A percentile compares a stretch with the other conserved stretches of the same genome.
phyloP scores from a whole-genome alignment of 164 flowering plant genomes.

The Nymphaea colorata region DNA sequence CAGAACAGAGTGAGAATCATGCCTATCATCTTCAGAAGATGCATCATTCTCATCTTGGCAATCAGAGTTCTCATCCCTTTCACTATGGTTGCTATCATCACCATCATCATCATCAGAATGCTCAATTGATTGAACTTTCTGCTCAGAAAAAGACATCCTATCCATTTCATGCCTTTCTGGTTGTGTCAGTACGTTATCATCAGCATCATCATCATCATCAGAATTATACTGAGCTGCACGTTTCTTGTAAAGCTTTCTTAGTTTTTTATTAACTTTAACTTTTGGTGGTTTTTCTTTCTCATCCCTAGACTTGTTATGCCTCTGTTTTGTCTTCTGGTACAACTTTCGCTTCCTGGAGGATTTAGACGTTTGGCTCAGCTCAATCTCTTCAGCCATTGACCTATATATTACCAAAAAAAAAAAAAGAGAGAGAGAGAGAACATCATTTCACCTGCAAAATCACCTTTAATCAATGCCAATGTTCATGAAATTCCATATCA shows the following conservation, averaged over 20 bases:
- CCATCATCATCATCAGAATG: constrained; percentile 23
- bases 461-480: no score
- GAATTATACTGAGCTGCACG: constrained; percentile 73
- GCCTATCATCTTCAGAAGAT: constrained; percentile 42
- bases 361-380: background rate
- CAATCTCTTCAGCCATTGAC: background rate
- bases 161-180: constrained; percentile 2
- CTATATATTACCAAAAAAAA: background rate
- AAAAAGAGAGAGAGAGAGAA: no score
- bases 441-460: no score
- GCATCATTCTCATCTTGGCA: constrained; percentile 10
- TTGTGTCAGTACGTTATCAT: background rate
- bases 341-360: constrained; percentile 28
- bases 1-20: constrained; percentile 42
- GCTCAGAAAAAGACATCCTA: background rate
- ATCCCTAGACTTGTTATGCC: constrained; percentile 21
- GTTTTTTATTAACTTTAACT: constrained; percentile 27
- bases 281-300: constrained; percentile 15
- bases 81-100: constrained; percentile 1
- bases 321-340: constrained; percentile 18
- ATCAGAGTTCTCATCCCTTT: background rate
- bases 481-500: no score
- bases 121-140: constrained; percentile 11
- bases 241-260: constrained; percentile 43
- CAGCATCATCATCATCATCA: constrained; percentile 38